Percentiles rank a stretch among this genome's conserved stretches.
phyloP scores from a whole-genome alignment of 768 basidiomycete genomes.

The Lentinula sp. region DNA sequence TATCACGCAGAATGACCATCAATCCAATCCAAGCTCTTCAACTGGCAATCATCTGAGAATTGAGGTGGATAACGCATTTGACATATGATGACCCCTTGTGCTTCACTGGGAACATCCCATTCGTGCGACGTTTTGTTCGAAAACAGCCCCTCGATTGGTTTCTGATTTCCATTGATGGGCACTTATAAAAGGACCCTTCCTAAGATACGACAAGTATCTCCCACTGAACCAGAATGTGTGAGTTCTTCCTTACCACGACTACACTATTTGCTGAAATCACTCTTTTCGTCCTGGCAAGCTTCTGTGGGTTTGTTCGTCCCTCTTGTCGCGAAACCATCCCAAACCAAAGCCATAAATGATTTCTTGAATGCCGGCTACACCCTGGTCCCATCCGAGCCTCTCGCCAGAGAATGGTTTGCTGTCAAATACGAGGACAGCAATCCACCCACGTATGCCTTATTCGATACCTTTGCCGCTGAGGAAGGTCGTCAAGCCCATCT shows the following conservation, averaged over 20 bases:
- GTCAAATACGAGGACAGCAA: conserved; percentile 20
- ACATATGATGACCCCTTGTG: too few species aligned
- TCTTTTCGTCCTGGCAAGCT: not conserved
- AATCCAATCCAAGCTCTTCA: not conserved
- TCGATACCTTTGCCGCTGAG: conserved; percentile 32
- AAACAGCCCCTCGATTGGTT: too few species aligned
- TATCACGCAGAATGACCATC: not conserved
- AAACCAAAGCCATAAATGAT: conserved; percentile 16
- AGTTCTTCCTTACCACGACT: not conserved
- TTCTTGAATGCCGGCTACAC: conserved; percentile 23
- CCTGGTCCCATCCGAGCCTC: conserved; percentile 24
- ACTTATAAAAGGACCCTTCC: too few species aligned
- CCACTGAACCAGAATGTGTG: not conserved
- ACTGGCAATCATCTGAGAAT: not conserved
- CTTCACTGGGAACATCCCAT: too few species aligned
- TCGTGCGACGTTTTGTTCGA: too few species aligned
- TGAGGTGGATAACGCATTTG: too few species aligned
- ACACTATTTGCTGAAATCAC: not conserved
- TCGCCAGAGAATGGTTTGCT: conserved; percentile 32
- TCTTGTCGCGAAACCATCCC: conserved; percentile 18
- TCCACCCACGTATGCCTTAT: conserved; percentile 24
- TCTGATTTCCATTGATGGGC: too few species aligned
- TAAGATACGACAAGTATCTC: too few species aligned
- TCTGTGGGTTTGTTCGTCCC: conserved; percentile 20
- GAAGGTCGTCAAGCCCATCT: conserved; percentile 28